Percentiles rank a stretch among this genome's conserved stretches.
These are phyloP conservation scores for Russula sp. DNA, from an alignment of 768 basidiomycete species.

Conservation along the genomic window DNA sequence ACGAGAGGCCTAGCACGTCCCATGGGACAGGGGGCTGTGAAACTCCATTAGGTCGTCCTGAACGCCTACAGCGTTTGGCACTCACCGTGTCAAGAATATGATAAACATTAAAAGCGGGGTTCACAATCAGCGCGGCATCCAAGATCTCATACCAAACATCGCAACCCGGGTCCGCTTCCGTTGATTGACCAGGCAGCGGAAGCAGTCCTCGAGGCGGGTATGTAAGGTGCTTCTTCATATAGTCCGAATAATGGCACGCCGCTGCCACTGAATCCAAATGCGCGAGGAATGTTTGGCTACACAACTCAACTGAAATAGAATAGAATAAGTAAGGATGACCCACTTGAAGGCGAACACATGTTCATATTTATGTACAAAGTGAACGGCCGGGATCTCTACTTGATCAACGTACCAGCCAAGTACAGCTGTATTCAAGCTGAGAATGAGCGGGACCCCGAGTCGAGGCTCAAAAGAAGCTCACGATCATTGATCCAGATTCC, in stretches of 20 bases:
- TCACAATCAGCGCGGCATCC: constrained; percentile 49
- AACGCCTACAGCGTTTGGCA: background rate
- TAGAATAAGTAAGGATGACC: constrained; percentile 20
- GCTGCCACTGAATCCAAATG: constrained; percentile 46
- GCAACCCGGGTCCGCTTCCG: constrained; percentile 42
- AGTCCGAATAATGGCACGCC: constrained; percentile 56
- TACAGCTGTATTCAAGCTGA: constrained; percentile 33
- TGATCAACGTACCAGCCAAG: constrained; percentile 60
- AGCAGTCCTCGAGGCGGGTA: constrained; percentile 62
- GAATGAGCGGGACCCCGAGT: background rate
- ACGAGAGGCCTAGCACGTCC: constrained; percentile 43
- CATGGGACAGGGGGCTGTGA: constrained; percentile 53
- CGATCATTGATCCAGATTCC: constrained; percentile 72
- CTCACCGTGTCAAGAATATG: constrained; percentile 63
- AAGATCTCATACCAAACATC: constrained; percentile 65
- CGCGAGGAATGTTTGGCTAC: constrained; percentile 53
- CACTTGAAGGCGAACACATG: constrained; percentile 70
- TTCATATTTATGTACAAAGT: constrained; percentile 66
- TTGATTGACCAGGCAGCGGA: constrained; percentile 58
- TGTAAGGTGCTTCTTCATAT: constrained; percentile 52
- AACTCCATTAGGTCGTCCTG: background rate
- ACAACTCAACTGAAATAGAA: background rate
- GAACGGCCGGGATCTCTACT: constrained; percentile 61
- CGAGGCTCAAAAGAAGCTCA: constrained; percentile 29
- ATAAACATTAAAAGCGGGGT: constrained; percentile 74